Base-by-base conservation (phyloP, 805 yeast species). In the Kluyveromyces siamensis region DNA sequence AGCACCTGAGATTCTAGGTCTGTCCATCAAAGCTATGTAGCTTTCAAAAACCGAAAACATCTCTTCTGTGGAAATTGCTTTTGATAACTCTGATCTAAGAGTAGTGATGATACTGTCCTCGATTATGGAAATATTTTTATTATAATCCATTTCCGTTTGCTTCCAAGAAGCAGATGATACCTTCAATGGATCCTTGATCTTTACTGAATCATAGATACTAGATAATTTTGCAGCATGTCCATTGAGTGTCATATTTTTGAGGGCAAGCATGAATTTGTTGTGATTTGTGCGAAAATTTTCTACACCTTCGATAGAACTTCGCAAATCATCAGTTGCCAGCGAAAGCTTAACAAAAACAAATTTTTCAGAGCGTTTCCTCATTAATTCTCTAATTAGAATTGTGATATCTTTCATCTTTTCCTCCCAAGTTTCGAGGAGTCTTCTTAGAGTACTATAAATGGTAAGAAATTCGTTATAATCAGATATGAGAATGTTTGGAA, bases 341-440 rank as follows among this genome's bases (percentile, higher is more conserved):
- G 69, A 69, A 9, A 88, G 71, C 49, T 81, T 77, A 18, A 87
- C 77, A 19, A 82, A 75, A 13, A 83, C 73, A 58, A 84, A 83
- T 50, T 80, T 81, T 48, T 85, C 91, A 8, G 80, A 79, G 21
- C 93, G 68, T 56, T 81, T 85, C 53, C 96, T 71, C 39, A 86
- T 70, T 2, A 85, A 64, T 51, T 90, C 96, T 48, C 97, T 74
- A 0, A 87, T 77, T 40, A 84, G 60, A 46, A 78, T 75, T 1
- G 81, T 76, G 66, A 83, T 79, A 48, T 80, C 86, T 57, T 83
- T 81, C 10, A 80, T 60, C 39, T 77, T 75, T 27, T 71, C 73
- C 37, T 87, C 95, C 71, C 90, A 77, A 0, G 72, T 63, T 2
- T 61, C 65, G 3, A 43, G 11, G 8, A 43, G 14, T 2, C n/a